Evolutionary conservation across 1,284 basidiomycete species (phyloP).

Genomic region (Papiliotrema nemorosa): DNA sequence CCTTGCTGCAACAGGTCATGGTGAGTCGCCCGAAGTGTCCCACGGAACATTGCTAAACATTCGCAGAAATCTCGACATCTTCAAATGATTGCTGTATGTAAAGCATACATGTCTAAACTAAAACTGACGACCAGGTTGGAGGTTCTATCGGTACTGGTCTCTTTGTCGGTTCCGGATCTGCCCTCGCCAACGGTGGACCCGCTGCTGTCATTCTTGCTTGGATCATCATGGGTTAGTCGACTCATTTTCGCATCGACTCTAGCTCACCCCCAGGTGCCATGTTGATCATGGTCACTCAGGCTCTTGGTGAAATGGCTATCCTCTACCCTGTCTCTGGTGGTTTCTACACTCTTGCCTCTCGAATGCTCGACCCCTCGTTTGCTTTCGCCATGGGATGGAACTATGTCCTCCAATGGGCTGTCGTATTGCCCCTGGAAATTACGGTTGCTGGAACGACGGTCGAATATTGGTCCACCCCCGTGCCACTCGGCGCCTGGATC

Average conservation of each 20-base stretch:
- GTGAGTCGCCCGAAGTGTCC: no score
- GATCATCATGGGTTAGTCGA: slow-evolving; percentile 32
- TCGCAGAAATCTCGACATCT: slow-evolving; percentile 45
- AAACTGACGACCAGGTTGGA: background rate
- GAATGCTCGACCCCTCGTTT: slow-evolving; percentile 41
- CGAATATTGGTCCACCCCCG: slow-evolving; percentile 38
- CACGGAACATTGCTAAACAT: no score
- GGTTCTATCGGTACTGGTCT: slow-evolving; percentile 55
- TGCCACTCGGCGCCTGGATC: slow-evolving; percentile 47
- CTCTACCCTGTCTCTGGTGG: slow-evolving; percentile 51
- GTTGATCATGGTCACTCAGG: slow-evolving; percentile 48
- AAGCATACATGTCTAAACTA: background rate
- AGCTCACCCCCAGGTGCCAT: slow-evolving; percentile 28
- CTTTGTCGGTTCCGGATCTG: slow-evolving; percentile 51
- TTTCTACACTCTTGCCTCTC: slow-evolving; percentile 48
- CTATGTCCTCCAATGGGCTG: slow-evolving; percentile 21
- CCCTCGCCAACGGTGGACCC: slow-evolving; percentile 53
- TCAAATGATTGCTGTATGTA: slow-evolving; percentile 50
- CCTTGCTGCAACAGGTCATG: slow-evolving; percentile 50
- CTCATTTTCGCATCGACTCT: slow-evolving; percentile 1
- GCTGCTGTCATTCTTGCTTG: slow-evolving; percentile 49
- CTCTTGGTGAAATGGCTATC: slow-evolving; percentile 52
- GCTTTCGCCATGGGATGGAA: slow-evolving; percentile 49
- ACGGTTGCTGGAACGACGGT: slow-evolving; percentile 48
- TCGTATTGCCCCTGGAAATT: slow-evolving; percentile 8